These are phyloP conservation scores for Corchorus olitorius DNA, from an alignment of 345 rosid species.

Conservation along the genomic window DNA sequence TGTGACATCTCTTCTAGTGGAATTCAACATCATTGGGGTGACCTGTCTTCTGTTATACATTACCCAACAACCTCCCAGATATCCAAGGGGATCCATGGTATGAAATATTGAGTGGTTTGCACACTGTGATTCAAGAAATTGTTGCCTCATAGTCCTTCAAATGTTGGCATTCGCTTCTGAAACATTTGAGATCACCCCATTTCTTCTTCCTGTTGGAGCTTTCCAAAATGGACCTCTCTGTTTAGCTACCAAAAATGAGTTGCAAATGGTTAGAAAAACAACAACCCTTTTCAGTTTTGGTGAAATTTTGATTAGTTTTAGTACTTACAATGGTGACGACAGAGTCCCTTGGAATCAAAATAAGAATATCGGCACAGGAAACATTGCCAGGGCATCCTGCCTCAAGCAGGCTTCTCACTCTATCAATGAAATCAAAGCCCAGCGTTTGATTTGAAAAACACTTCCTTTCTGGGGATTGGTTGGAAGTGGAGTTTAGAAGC, in stretches of 20 bases:
- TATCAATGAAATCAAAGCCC: constrained; percentile 74
- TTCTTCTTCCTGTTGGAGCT: constrained; percentile 83
- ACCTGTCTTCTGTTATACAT: too few species aligned
- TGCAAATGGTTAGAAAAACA: neutral
- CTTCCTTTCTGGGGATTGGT: constrained; percentile 52
- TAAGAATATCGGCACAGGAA: constrained; percentile 77
- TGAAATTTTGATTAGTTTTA: neutral
- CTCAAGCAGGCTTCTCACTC: constrained; percentile 64
- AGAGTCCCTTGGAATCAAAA: constrained; percentile 73
- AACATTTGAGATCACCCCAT: constrained; percentile 61
- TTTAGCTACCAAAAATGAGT: neutral
- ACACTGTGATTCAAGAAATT: too few species aligned
- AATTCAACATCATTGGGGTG: too few species aligned
- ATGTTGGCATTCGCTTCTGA: constrained; percentile 60
- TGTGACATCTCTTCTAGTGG: too few species aligned
- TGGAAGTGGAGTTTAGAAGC: constrained; percentile 68
- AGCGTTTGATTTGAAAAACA: constrained; percentile 65
- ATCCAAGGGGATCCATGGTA: too few species aligned
- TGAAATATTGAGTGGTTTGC: too few species aligned
- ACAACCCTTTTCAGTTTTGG: neutral
- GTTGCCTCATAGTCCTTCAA: too few species aligned
- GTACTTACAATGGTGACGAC: constrained; percentile 63
- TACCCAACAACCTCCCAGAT: too few species aligned
- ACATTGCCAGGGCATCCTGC: constrained; percentile 71
- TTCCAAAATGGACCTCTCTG: constrained; percentile 87